Base-by-base conservation (phyloP, 1,284 basidiomycete genomes). In the Violaceomyces palustris region DNA sequence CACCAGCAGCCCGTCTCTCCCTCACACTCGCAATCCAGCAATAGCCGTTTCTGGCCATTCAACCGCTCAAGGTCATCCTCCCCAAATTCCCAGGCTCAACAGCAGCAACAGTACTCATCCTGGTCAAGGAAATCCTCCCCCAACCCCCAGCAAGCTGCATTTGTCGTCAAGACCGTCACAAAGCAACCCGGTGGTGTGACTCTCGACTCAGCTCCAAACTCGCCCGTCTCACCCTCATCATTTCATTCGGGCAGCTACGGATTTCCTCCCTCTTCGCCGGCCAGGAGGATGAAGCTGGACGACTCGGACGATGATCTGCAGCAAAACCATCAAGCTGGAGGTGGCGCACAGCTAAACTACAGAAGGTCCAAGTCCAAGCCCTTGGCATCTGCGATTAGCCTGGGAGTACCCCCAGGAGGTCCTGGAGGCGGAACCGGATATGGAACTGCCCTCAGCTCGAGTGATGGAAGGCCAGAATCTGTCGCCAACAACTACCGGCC, bases 391-490 rank as follows among this genome's bases (percentile, higher is more conserved):
- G 47, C 39, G 9, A 38, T 41, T 6, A 51, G 43, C 39, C 47
- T 68, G 9, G 52, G 63, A 14, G 65, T 68, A 3, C 65, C 65
- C 3, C 45, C 61, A n/a, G 65, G 65, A 17, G 65, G 65, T 14
- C 63, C 63, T 3, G 65, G 65, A 1, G 65, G 65, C 3, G 65
- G 65, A 1, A 47, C 60, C 0, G 65, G 65, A 4, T 68, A 68
- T 28, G 65, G 65, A 0, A 61, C 55, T 10, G 56, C 61, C 3
- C 35, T 27, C 12, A 58, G 52, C 23, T 55, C 48, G 31, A 68
- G 67, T 36, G 65, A 68, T 38, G 65, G 65, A 14, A 39, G 64
- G 19, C 64, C 54, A 2, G 63, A 65, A 28, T 41, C 44, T 7
- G 22, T 23, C 15, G 33, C 25, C 2, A 15, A 22, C 4, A 35